Base-by-base conservation (phyloP, 1,139 yeast genomes). In the Hanseniaspora sp. region DNA sequence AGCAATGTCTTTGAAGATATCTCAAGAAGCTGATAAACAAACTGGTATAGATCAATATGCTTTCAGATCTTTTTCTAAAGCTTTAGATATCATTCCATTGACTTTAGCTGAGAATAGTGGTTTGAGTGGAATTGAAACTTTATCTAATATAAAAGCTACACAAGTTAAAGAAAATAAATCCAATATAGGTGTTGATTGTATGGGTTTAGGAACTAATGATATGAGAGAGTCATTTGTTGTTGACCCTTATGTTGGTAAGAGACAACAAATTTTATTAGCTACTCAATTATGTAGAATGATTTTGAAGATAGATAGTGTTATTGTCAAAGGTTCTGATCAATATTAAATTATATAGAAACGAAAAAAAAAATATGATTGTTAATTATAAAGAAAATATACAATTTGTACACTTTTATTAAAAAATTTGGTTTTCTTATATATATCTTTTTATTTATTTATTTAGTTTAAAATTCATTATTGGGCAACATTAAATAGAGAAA, bases 271-370 rank as follows among this genome's bases (percentile, higher is more conserved):
- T 61, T 74, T 87, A 67, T 77, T 94, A 68, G 98, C 98, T 49
- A 92, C 98, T 7, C 98, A 92, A 72, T 77, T 92, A 67, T 88
- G 97, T 56, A 79, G 98, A 73, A 94, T 92, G 98, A 88, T 94
- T 59, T 77, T 92, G 67, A 92, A 92, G 76, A 94, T 92, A 65
- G 94, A 92, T 69, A 92, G 92, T 69, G 97, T 92, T 58, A 92
- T 92, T 64, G 84, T 90, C 60, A 85, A 87, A 66, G 95, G 95
- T 52, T 83, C 83, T 67, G 95, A 83, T 67, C 88, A 81, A 60
- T 82, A 81, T 64, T 81, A 69, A 40, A 2, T 33, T 30, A 37
- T 37, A 34, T 46, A 28, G 8, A n/a, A 13, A 23, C 18, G 17
- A n/a, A 37, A 12, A 23, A 33, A 33, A 33, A 33, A 3, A 33